Evolutionary conservation across 768 basidiomycete genomes (phyloP), one percentile per base, ranked within the genome.

Genomic region (Trametes coccinea): DNA sequence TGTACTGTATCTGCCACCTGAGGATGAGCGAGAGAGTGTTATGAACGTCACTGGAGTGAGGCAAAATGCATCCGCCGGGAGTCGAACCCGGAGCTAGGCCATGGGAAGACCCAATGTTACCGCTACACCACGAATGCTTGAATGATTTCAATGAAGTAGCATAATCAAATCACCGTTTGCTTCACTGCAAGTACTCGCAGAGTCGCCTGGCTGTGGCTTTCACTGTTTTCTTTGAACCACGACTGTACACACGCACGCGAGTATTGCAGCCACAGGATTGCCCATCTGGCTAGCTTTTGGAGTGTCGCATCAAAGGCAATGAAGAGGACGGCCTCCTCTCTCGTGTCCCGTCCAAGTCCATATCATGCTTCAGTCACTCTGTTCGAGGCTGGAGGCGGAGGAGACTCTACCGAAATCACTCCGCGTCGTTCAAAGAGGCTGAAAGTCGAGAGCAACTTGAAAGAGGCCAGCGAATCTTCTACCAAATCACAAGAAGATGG

Each of bases 21-120:
- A 13, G 39, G 39, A 39, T 39, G 39, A 22, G 22, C 22, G 22
- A 22, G 22, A 22, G 22, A 22, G 22, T 22, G 22, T 22, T 22
- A 22, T 22, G 22, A 22, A 22, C 22, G 22, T 22, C 22, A 22
- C 22, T 22, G 22, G 22, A 22, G 22, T 22, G 22, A 22, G 22
- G 22, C 22, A 22, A 37, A 50, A 11, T 82, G 80, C 81, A 75
- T 77, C 74, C 72, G 73, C 81, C 79, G 81, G 81, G 81, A 82
- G 77, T 82, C 81, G 81, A 82, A 82, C 81, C 81, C 81, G 79
- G 80, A 72, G 81, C 81, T 80, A 79, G 80, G 79, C 79, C 79
- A 81, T 89, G 88, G 87, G 88, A 89, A 89, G 86, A 87, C 85
- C 84, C 85, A 87, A 89, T 88, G 88, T 89, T 88, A 88, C 87